Evolutionary conservation across 805 yeast species (phyloP), one percentile per base, ranked within the genome.

Genomic region (Candida multigemmis): DNA sequence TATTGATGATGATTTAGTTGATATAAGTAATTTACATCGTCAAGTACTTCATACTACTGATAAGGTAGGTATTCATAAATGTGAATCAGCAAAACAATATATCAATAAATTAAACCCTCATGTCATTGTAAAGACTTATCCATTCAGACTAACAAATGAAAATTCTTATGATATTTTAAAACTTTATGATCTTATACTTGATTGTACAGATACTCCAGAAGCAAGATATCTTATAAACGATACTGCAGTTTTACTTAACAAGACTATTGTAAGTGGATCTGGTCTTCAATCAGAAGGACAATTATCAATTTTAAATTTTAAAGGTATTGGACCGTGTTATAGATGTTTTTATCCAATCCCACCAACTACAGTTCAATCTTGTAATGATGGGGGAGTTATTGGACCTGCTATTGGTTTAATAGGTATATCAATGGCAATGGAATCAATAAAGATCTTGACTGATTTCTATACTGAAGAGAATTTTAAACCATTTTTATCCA

Each of bases 391-490:
- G 3, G 96, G 96, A 4, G 93, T 89, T 1, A 51, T 91, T 14
- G 98, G 98, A 0, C 94, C 97, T 0, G 91, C 87, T n/a, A 93
- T 91, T 30, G 99, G 98, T 0, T 41, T 85, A 1, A 73, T 89
- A 46, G 99, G 98, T 7, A 63, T 75, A 0, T 65, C 82, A 64
- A 89, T 91, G 81, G 94, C 96, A 0, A 54, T 80, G 12, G 98
- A 91, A 43, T 66, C 94, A 0, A 65, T 93, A 14, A 87, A 89
- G 46, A 60, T 89, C 6, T 42, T 84, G 2, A 61, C 78, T 3
- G 76, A 68, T 0, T 58, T 53, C 19, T 81, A 83, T 40, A 38
- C 42, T 5, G 20, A 30, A 2, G 68, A 65, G 0, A 64, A 56
- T 24, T 83, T 82, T 50, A 51, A 60, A 29, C 94, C 95, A 0